A percentile compares a stretch with the other conserved stretches of the same genome.
Evolutionary conservation across 2,329 filamentous ascomycete species (phyloP).

Genomic region (Beauveria sp.): DNA sequence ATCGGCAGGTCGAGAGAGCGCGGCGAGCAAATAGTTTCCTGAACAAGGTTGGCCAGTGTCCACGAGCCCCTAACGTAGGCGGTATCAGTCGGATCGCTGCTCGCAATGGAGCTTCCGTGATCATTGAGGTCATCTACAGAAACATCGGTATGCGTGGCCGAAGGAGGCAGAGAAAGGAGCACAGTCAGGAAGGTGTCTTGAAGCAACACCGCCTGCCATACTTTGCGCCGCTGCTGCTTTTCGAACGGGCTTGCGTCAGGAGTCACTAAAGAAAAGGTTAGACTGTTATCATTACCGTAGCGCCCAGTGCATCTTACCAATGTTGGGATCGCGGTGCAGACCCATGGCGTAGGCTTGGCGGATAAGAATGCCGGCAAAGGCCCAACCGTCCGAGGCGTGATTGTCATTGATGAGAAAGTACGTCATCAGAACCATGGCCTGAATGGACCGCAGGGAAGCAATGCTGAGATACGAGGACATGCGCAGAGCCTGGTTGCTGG

Average conservation of each 20-base stretch:
- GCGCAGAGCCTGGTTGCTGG: slow-evolving; percentile 68
- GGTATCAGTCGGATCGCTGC: slow-evolving; percentile 56
- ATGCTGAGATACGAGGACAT: slow-evolving; percentile 71
- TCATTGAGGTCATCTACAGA: slow-evolving; percentile 65
- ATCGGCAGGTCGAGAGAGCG: slow-evolving; percentile 67
- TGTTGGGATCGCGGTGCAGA: slow-evolving; percentile 69
- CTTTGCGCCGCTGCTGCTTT: slow-evolving; percentile 69
- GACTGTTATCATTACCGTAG: not conserved
- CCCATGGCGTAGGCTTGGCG: slow-evolving; percentile 78
- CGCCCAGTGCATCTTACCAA: slow-evolving; percentile 35
- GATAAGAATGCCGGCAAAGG: slow-evolving; percentile 70
- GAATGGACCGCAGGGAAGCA: slow-evolving; percentile 64
- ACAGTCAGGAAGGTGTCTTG: slow-evolving; percentile 79
- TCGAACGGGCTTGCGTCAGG: slow-evolving; percentile 61
- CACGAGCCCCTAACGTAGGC: slow-evolving; percentile 70
- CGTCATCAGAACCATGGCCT: slow-evolving; percentile 72
- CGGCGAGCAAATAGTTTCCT: slow-evolving; percentile 68
- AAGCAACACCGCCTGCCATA: slow-evolving; percentile 74
- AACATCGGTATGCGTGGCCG: slow-evolving; percentile 72
- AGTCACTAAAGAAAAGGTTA: slow-evolving; percentile 34
- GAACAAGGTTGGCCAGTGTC: slow-evolving; percentile 71
- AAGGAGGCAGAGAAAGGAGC: slow-evolving; percentile 67
- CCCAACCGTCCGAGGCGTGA: slow-evolving; percentile 75
- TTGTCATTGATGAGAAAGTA: slow-evolving; percentile 86
- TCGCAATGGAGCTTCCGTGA: slow-evolving; percentile 49